These are phyloP conservation scores for Scheffersomyces stambukii DNA, from an alignment of 1,139 yeast species.

Conservation along the genomic window DNA sequence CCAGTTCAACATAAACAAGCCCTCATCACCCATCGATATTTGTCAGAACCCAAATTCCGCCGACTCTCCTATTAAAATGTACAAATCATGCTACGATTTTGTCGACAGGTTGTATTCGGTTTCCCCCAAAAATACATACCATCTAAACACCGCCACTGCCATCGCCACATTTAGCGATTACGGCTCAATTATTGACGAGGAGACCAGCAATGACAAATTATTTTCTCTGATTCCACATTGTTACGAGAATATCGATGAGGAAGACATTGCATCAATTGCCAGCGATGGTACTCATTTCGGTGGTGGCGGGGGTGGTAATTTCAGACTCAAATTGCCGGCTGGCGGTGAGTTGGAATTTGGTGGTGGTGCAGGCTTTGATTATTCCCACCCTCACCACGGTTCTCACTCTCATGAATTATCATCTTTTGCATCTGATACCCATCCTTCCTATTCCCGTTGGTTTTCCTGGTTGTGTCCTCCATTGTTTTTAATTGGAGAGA, in stretches of 20 bases:
- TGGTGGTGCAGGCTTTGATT: conserved; percentile 27
- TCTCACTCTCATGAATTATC: conserved; percentile 10
- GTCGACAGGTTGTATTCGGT: conserved; percentile 37
- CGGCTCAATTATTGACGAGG: conserved; percentile 1
- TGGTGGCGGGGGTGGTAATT: conserved; percentile 27
- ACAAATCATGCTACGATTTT: conserved; percentile 22
- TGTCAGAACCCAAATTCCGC: conserved; percentile 3
- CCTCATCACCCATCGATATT: conserved; percentile 4
- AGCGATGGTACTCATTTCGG: conserved; percentile 16
- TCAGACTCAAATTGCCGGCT: conserved; percentile 19
- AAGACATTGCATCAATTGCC: conserved; percentile 6
- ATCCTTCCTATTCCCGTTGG: too few relatives aligned
- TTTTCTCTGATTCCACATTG: conserved; percentile 7
- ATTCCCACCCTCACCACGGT: conserved; percentile 2
- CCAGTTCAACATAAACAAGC: conserved; percentile 7
- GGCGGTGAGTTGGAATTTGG: conserved; percentile 23
- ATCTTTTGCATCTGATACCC: too few relatives aligned
- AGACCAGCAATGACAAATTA: conserved; percentile 10
- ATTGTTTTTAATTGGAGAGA: conserved; percentile 12
- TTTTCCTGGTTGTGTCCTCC: conserved; percentile 24
- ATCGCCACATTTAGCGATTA: conserved; percentile 16
- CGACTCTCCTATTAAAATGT: conserved; percentile 3
- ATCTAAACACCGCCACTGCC: conserved; percentile 31
- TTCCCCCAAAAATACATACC: conserved; percentile 38
- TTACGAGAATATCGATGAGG: conserved; percentile 8